Conservation (phyloP, 495 filamentous ascomycete species). For the Xylaria acuta region DNA sequence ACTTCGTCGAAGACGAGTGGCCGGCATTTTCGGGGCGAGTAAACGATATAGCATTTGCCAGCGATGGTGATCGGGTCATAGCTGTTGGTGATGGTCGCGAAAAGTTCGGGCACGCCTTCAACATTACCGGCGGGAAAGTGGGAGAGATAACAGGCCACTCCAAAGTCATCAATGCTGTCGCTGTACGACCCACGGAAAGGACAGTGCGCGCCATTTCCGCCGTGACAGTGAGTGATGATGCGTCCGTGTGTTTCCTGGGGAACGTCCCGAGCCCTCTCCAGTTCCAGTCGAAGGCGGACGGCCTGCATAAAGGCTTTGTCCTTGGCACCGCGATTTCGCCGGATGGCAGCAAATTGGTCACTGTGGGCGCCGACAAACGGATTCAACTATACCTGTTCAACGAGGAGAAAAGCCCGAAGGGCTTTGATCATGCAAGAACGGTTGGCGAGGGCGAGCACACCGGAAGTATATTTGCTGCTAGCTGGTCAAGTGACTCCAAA, state of each 20-base stretch:
- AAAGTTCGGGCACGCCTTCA: conserved; percentile 90
- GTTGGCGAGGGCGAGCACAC: conserved; percentile 85
- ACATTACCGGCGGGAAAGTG: conserved; percentile 93
- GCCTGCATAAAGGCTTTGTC: conserved; percentile 85
- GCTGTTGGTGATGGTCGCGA: conserved; percentile 96
- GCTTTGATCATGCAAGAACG: conserved; percentile 77
- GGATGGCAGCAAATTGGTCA: conserved; percentile 82
- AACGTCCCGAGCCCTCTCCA: conserved; percentile 83
- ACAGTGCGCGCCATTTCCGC: conserved; percentile 89
- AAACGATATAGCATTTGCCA: conserved; percentile 97
- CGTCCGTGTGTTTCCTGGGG: conserved; percentile 86
- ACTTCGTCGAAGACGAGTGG: conserved; percentile 71
- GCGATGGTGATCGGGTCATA: conserved; percentile 93
- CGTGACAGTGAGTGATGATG: conserved; percentile 89
- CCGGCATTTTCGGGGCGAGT: conserved; percentile 93
- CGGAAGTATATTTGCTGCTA: conserved; percentile 89
- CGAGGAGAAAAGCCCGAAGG: conserved; percentile 73
- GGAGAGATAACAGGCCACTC: conserved; percentile 93
- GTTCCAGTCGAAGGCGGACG: conserved; percentile 76
- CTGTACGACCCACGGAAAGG: conserved; percentile 88
- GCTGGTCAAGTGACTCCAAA: conserved; percentile 89
- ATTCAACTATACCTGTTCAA: conserved; percentile 76
- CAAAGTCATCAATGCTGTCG: conserved; percentile 86
- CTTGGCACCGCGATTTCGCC: conserved; percentile 90
- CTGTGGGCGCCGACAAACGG: conserved; percentile 84